phyloP scores from a whole-genome alignment of 1,284 basidiomycete genomes.

The Termitomyces sp. region DNA sequence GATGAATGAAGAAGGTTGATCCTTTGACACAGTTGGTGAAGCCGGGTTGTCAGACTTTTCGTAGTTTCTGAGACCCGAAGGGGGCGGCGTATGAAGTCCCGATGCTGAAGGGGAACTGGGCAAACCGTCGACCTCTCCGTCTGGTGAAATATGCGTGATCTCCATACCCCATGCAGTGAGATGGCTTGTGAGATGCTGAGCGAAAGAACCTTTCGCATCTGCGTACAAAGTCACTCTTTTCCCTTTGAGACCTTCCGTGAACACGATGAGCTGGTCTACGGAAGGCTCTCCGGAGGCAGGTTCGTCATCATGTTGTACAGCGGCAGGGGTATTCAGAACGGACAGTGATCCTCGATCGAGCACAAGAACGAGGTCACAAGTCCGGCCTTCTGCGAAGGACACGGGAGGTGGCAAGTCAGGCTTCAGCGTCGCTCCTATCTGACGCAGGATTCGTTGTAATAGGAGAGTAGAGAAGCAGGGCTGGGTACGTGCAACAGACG shows the following conservation, averaged over 20 bases:
- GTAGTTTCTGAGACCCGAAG: constrained; percentile 14
- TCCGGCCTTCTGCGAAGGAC: constrained; percentile 39
- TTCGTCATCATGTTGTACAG: constrained; percentile 32
- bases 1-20: constrained; percentile 53
- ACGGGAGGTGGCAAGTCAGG: constrained; percentile 41
- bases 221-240: constrained; percentile 82
- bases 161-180: constrained; percentile 94
- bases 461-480: constrained; percentile 62
- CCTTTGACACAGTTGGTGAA: constrained; percentile 9
- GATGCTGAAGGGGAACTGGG: constrained; percentile 17
- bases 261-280: constrained; percentile 68
- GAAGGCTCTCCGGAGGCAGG: constrained; percentile 63
- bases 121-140: constrained; percentile 43
- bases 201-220: constrained; percentile 77
- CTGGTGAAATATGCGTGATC: constrained; percentile 75
- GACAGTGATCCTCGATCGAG: constrained; percentile 51
- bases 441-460: constrained; percentile 60
- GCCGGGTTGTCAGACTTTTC: constrained; percentile 5
- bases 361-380: constrained; percentile 50
- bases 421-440: constrained; percentile 59
- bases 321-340: constrained; percentile 32
- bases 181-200: constrained; percentile 85
- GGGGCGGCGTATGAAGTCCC: constrained; percentile 7
- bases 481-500: constrained; percentile 29
- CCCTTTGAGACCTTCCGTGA: constrained; percentile 77